Evolutionary conservation across 2,329 filamentous ascomycete genomes (phyloP), one percentile per base, ranked within the genome.

Genomic region (Trichoderma simmonsii): DNA sequence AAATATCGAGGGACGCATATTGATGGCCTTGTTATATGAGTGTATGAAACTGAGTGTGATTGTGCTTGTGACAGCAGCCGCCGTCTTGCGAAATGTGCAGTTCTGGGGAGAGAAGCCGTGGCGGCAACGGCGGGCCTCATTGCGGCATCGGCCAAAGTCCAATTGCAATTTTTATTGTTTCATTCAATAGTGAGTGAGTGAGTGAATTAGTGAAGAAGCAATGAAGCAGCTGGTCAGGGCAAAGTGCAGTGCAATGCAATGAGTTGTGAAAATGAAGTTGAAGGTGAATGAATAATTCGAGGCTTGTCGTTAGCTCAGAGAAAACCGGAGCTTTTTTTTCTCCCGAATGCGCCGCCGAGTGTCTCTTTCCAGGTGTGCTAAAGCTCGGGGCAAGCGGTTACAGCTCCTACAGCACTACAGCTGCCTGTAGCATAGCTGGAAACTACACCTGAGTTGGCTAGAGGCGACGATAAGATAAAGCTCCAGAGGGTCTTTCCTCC

Each of bases 1-100:
- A 81, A 80, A 73, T 72, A 76, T 32, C 78, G 73, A 34, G 64
- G n/a, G 8, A n/a, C 4, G 6, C 30, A 24, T 24, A n/a, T 51
- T 59, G 61, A 65, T 59, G 62, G 48, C 57, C 28, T 60, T 60
- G n/a, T n/a, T 60, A 6, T 9, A 21, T 21, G 30, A 4, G 15
- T 54, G 21, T 54, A 24, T n/a, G 28, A 14, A 59, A n/a, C 9
- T 32, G 56, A n/a, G 26, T 30, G 56, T 43, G 71, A 2, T 28
- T 6, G 28, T 60, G 66, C 11, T 3, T 54, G 36, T 66, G 26
- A 6, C 6, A 48, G 18, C 6, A 69, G 56, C 26, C 66, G 24
- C n/a, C 9, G 66, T 62, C 57, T 59, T 26, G 26, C 28, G 7
- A 54, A 3, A 43, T 34, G 9, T 26, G 43, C 26, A 21, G 34